phyloP scores from a whole-genome alignment of 495 filamentous ascomycete genomes.

The Tuber magnatum region DNA sequence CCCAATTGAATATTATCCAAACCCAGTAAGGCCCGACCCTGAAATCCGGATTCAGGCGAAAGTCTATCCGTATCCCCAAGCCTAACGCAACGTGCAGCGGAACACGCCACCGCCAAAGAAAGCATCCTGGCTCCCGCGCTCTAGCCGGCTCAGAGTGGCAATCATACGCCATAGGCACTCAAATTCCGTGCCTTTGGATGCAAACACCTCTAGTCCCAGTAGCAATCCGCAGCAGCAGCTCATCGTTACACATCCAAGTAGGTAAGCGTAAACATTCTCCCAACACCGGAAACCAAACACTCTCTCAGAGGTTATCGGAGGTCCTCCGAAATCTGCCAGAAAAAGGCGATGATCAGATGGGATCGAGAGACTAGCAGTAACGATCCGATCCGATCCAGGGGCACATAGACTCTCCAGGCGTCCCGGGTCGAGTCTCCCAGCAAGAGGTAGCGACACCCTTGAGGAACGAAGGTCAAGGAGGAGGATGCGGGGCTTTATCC shows the following conservation, averaged over 20 bases:
- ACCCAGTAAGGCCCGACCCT: neutral
- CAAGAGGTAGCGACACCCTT: neutral
- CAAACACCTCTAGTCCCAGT: neutral
- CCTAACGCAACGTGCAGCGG: neutral
- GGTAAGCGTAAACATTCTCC: neutral
- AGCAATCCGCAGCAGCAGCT: neutral
- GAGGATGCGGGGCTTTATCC: neutral
- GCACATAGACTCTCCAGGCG: neutral
- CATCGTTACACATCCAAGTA: neutral
- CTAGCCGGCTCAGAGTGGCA: neutral
- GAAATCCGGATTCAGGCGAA: neutral
- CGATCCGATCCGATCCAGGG: neutral
- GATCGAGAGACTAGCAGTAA: neutral
- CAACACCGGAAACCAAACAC: neutral
- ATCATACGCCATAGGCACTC: neutral
- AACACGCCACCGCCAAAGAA: neutral
- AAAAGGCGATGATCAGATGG: neutral
- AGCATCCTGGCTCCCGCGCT: neutral
- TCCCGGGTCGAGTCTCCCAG: neutral
- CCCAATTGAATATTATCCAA: neutral
- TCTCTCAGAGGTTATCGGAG: neutral
- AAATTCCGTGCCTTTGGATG: neutral
- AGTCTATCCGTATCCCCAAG: neutral
- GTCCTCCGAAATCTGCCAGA: neutral
- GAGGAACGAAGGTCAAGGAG: neutral